phyloP scores from a whole-genome alignment of 768 basidiomycete genomes.

The Cystobasidium tubakii region DNA sequence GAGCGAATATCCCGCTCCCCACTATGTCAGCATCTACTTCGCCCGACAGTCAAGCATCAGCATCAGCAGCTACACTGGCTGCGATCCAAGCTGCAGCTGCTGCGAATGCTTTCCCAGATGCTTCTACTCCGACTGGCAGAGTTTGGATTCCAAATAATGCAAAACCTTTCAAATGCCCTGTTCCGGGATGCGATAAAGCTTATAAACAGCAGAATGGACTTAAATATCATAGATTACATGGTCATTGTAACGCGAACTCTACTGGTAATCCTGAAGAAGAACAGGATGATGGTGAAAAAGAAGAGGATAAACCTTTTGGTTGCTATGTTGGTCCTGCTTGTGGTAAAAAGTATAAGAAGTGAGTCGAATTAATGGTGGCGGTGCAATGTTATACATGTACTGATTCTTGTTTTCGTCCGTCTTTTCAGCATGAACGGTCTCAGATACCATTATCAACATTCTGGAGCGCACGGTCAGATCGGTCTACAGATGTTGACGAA shows the following conservation, averaged over 20 bases:
- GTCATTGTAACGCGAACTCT: slow-evolving; percentile 44
- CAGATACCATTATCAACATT: slow-evolving; percentile 92
- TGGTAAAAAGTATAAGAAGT: slow-evolving; percentile 80
- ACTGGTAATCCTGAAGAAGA: slow-evolving; percentile 8
- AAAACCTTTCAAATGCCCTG: slow-evolving; percentile 65
- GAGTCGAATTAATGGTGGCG: slow-evolving; percentile 8
- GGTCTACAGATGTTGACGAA: slow-evolving; percentile 52
- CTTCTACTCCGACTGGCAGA: slow-evolving; percentile 35
- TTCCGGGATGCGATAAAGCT: slow-evolving; percentile 48
- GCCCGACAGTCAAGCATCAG: slow-evolving; percentile 54
- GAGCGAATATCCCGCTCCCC: slow-evolving; percentile 19
- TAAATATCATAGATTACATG: slow-evolving; percentile 48
- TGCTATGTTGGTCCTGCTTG: slow-evolving; percentile 53
- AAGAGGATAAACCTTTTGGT: slow-evolving; percentile 39
- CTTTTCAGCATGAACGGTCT: slow-evolving; percentile 73
- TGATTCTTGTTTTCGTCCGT: background rate
- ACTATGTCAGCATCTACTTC: slow-evolving; percentile 48
- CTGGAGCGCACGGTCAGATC: slow-evolving; percentile 85
- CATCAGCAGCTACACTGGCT: slow-evolving; percentile 56
- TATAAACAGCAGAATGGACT: slow-evolving; percentile 50
- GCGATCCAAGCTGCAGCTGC: slow-evolving; percentile 40
- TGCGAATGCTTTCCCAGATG: slow-evolving; percentile 20
- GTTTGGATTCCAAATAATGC: slow-evolving; percentile 49
- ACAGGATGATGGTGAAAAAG: slow-evolving; percentile 55
- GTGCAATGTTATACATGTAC: background rate